Percentiles rank a stretch among this genome's conserved stretches.
Conservation (phyloP, 257 asterid species). For the Nicotiana tabacum region DNA sequence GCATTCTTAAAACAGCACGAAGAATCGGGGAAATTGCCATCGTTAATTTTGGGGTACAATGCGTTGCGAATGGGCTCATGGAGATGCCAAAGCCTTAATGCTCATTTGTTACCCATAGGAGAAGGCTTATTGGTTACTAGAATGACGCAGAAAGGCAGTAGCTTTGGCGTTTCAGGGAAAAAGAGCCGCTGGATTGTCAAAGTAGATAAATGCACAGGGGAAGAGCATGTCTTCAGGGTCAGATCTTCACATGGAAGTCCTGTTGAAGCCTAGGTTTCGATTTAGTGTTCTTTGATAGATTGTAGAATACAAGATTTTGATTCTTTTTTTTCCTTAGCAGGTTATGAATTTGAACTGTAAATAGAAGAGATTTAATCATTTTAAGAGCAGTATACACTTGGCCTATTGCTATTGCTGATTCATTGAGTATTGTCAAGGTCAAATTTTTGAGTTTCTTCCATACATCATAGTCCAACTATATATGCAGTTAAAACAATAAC, state of each 20-base stretch:
- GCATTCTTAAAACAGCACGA: constrained; percentile 18
- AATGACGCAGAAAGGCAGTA: not conserved
- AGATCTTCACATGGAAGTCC: constrained; percentile 21
- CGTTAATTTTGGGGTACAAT: constrained; percentile 46
- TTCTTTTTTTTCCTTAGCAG: too few species aligned
- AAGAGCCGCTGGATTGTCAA: not conserved
- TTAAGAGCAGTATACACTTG: not conserved
- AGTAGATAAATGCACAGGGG: constrained; percentile 59
- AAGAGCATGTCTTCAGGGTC: constrained; percentile 61
- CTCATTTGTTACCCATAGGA: constrained; percentile 63
- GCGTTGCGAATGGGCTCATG: constrained; percentile 44
- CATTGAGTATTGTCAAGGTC: not conserved
- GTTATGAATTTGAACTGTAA: not conserved
- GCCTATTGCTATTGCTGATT: not conserved
- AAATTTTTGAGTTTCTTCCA: too few species aligned
- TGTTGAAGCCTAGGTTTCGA: not conserved
- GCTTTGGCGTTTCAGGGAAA: not conserved
- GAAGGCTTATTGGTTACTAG: constrained; percentile 47
- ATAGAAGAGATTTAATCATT: not conserved
- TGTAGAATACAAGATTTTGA: too few species aligned
- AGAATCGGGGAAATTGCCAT: not conserved
- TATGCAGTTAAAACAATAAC: too few species aligned
- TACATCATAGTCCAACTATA: not conserved
- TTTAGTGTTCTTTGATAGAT: not conserved
- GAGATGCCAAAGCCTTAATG: constrained; percentile 20